Evolutionary conservation across 495 filamentous ascomycete genomes (phyloP), one percentile per base, ranked within the genome.

Genomic region (Neurospora sp.): DNA sequence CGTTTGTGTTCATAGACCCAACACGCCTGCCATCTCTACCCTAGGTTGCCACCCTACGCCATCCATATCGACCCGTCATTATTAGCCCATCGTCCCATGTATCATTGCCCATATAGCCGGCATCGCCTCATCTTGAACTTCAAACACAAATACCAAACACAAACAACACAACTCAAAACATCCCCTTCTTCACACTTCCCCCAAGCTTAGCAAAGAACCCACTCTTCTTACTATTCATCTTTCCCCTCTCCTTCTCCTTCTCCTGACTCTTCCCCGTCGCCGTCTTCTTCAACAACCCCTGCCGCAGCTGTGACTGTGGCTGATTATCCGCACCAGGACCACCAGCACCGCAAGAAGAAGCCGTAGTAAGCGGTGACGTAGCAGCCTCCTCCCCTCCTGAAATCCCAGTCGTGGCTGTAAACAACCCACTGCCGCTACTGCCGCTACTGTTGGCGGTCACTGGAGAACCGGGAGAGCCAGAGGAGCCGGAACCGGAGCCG

Each of bases 171-270:
- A 40, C 61, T n/a, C 38, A 68, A 37, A 16, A 59, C 70, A 75
- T 68, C 11, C 48, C 48, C 46, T 41, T 39, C 77, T 44, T 76
- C 73, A 53, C 48, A 53, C 48, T 53, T 6, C 53, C 53, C 12
- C 22, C 53, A 44, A 78, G 77, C 73, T 72, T 75, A 16, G 69
- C 76, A 76, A 78, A 78, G 40, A 78, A 78, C 27, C 73, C 70
- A 46, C 42, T 66, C 37, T 46, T 61, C 37, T 61, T 40, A n/a
- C 53, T 38, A 1, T 46, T 48, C n/a, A 42, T 75, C 70, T n/a
- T 18, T 16, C 14, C 38, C 37, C 35, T 16, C 9, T 42, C 69
- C 20, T 48, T 46, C 22, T 44, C 69, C 31, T 71, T 76, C 40
- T 48, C 72, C 44, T 69, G 59, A n/a, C 48, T 27, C 40, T 31